Percentiles rank a stretch among this genome's conserved stretches.
Evolutionary conservation across 2,329 filamentous ascomycete species (phyloP).

Genomic region (Trichothecium sympodiale): DNA sequence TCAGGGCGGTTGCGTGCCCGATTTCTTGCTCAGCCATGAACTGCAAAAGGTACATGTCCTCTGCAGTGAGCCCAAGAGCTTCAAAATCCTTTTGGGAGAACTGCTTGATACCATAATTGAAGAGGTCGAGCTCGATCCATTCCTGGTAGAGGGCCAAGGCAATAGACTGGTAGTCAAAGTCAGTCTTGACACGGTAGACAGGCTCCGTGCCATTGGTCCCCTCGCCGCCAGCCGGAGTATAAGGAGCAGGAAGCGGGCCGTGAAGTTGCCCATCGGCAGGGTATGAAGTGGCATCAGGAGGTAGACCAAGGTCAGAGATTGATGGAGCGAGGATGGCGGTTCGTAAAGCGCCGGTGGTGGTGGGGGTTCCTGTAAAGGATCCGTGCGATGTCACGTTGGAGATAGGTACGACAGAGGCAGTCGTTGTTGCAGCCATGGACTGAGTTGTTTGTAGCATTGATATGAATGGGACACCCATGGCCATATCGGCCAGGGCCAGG

Average conservation of each 20-base stretch:
- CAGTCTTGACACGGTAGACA: conserved; percentile 66
- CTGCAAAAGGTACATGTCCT: conserved; percentile 60
- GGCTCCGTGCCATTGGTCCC: conserved; percentile 70
- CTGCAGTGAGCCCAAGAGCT: conserved; percentile 52
- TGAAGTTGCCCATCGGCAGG: conserved; percentile 60
- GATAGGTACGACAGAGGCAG: conserved; percentile 17
- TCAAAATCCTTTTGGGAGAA: conserved; percentile 62
- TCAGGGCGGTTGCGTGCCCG: conserved; percentile 66
- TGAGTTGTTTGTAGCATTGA: background rate
- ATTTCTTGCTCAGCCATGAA: conserved; percentile 71
- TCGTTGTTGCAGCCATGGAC: background rate
- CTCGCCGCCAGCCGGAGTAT: conserved; percentile 59
- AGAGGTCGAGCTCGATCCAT: conserved; percentile 76
- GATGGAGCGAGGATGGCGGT: conserved; percentile 45
- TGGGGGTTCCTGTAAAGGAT: conserved; percentile 53
- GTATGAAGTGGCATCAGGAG: conserved; percentile 55
- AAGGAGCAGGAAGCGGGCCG: conserved; percentile 58
- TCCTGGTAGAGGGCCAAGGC: conserved; percentile 69
- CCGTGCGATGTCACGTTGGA: conserved; percentile 58
- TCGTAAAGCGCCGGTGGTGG: conserved; percentile 58
- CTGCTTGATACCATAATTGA: conserved; percentile 61
- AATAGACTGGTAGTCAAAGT: conserved; percentile 75
- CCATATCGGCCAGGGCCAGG: conserved; percentile 1
- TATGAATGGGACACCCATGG: conserved; percentile 1
- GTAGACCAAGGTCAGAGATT: conserved; percentile 46